Evolutionary conservation across 163 green algal genomes (phyloP), one percentile per base, ranked within the genome.

Genomic region (Smithsoniella earleae): DNA sequence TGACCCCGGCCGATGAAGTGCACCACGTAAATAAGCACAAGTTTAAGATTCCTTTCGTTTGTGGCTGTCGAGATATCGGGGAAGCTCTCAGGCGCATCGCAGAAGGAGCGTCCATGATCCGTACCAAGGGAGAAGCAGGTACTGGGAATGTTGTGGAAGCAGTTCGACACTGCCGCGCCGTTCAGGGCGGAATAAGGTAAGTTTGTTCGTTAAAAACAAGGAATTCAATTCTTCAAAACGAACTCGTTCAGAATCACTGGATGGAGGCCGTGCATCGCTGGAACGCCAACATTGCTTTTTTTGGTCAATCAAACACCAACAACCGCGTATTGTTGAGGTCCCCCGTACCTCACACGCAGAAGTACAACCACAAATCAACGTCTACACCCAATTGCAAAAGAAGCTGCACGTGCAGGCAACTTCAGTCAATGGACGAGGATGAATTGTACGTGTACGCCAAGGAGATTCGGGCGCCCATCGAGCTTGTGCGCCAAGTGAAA

Each of bases 1-100:
- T 99, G 20, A 98, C 95, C 8, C 95, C 94, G 16, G 95, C 95
- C n/a, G 95, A 99, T 76, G 93, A 99, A 75, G 82, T 95, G 34
- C 90, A 99, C 84, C 95, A 99, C 92, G 98, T 96, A 82, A 98
- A 98, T 89, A 99, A 99, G 90, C 93, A 98, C 84, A 96, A 96
- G 82, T 98, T 97, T 88, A 96, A 94, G 82, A 89, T 97, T 36
- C 95, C 95, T 2, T 97, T 98, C 77, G 90, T 99, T 25, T 99
- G 95, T 78, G 95, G 95, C 37, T 99, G 95, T 86, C 91, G 94
- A n/a, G 90, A 99, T 83, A 83, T 99, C n/a, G 95, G 95, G 10
- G 95, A 99, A 86, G 95, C 95, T 20, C 88, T 99, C 36, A 83
- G 95, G 43, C 90, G 95, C 74, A 89, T 99, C 36, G 90, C 93